Evolutionary conservation across 2,329 filamentous ascomycete species (phyloP), one percentile per base, ranked within the genome.

Genomic region (Colletotrichum falcatum): DNA sequence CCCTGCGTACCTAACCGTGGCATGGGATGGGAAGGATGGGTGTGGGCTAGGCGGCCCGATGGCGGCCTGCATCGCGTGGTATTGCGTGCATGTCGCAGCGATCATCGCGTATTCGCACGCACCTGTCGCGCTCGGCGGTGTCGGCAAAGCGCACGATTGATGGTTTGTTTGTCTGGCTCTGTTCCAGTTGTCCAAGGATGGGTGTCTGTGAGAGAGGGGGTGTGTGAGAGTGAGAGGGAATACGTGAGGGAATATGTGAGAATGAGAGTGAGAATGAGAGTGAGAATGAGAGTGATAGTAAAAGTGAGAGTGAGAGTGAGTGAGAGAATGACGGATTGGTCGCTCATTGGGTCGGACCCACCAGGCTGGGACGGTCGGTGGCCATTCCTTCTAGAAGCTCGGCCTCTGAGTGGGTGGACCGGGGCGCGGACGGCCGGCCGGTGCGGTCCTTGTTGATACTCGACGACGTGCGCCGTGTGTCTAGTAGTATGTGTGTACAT

Each of bases 351-450:
- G 5, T 7, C 3, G 42, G 42, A 3, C 42, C 42, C 42, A n/a
- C 42, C 42, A n/a, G 42, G 42, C 42, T 44, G 42, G 42, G 18
- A 44, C 42, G 42, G 42, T 44, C 7, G 20, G 42, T 20, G 42
- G 48, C 48, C 48, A 49, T 49, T 60, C 54, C 67, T 70, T 70
- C 67, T 70, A 70, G 67, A 70, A 70, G 67, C 49, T 58, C 46
- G 64, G 37, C 49, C 56, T 53, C 65, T 68, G 65, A 68, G 53
- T 68, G 65, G 65, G 62, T 44, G 51, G 51, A 54, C 23, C 42
- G 42, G 51, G 51, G 28, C 51, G 51, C 51, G 18, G 44, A 7
- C 53, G 53, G 53, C 53, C 64, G 63, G 67, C 44, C 42, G 55
- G 63, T 66, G 63, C 61, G 44, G 61, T 30, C 46, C 61, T 26